Percentiles rank a stretch among this genome's conserved stretches.
phyloP scores from a whole-genome alignment of 371 early-diverging fungal genomes.

The Blakeslea trispora region DNA sequence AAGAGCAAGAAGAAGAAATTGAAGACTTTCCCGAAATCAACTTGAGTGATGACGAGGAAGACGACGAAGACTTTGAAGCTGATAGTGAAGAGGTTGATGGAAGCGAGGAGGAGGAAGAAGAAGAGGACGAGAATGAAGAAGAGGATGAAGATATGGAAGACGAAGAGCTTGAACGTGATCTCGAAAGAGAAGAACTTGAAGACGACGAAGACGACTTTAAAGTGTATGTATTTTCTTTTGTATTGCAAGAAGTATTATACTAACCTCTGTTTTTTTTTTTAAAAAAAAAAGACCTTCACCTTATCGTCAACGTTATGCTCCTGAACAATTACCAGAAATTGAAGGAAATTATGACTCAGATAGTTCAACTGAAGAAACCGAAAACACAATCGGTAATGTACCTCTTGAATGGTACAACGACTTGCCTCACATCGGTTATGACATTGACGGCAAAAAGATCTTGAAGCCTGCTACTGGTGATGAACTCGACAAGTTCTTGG shows the following conservation, averaged over 20 bases:
- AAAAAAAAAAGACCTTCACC: constrained; percentile 20
- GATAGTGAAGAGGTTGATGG: constrained; percentile 39
- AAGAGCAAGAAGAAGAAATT: constrained; percentile 35
- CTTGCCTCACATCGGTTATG: constrained; percentile 95
- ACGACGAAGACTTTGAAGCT: constrained; percentile 27
- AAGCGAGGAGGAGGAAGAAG: constrained; percentile 45
- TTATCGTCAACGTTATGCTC: constrained; percentile 34
- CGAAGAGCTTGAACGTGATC: constrained; percentile 30
- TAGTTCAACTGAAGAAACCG: constrained; percentile 85
- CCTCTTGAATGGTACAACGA: constrained; percentile 97
- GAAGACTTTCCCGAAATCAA: constrained; percentile 51
- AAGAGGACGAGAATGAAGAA: constrained; percentile 51
- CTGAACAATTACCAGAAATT: constrained; percentile 76
- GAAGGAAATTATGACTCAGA: constrained; percentile 91
- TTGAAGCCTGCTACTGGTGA: constrained; percentile 85
- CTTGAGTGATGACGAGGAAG: constrained; percentile 38
- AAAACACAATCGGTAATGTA: constrained; percentile 89
- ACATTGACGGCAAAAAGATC: constrained; percentile 89
- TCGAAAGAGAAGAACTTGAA: constrained; percentile 44
- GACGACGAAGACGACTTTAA: constrained; percentile 44
- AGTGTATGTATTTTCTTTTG: constrained; percentile 13
- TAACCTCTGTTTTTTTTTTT: constrained; percentile 16
- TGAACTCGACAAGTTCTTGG: constrained; percentile 91
- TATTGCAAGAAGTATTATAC: not conserved
- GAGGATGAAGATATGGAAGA: constrained; percentile 36